phyloP scores from a whole-genome alignment of 2,329 filamentous ascomycete species.

The Fusarium papillatum region DNA sequence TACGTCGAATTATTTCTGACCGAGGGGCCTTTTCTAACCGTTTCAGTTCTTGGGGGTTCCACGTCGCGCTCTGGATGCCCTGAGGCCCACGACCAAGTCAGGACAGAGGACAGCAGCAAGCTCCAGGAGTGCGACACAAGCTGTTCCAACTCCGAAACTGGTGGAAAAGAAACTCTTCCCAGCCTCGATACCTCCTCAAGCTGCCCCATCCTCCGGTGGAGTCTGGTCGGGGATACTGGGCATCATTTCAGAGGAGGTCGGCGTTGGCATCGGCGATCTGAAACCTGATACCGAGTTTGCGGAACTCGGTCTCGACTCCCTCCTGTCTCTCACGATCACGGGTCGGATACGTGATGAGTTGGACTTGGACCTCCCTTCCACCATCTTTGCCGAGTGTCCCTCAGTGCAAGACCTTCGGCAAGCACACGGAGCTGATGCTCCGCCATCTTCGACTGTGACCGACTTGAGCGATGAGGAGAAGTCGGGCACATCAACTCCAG shows the following conservation, averaged over 20 bases:
- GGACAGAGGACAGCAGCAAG: not conserved
- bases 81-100: constrained; percentile 12
- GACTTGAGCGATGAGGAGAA: constrained; percentile 76
- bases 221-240: constrained; percentile 37
- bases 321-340: constrained; percentile 69
- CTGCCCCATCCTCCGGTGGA: constrained; percentile 8
- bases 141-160: not conserved
- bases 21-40: not conserved
- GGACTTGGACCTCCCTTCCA: constrained; percentile 62
- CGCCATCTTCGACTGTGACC: constrained; percentile 72
- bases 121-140: not conserved
- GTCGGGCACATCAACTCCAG: constrained; percentile 58
- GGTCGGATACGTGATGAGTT: constrained; percentile 68
- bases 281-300: constrained; percentile 66
- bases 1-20: not conserved
- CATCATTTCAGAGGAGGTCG: constrained; percentile 75
- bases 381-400: constrained; percentile 46
- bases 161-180: not conserved
- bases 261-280: constrained; percentile 76
- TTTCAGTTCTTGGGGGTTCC: constrained; percentile 26
- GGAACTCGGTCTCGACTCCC: constrained; percentile 71
- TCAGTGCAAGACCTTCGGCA: constrained; percentile 32
- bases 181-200: constrained; percentile 44
- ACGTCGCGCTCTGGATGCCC: constrained; percentile 25
- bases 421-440: not conserved